These are phyloP conservation scores for Spathaspora girioi DNA, from an alignment of 805 yeast genomes.

Conservation along the genomic window DNA sequence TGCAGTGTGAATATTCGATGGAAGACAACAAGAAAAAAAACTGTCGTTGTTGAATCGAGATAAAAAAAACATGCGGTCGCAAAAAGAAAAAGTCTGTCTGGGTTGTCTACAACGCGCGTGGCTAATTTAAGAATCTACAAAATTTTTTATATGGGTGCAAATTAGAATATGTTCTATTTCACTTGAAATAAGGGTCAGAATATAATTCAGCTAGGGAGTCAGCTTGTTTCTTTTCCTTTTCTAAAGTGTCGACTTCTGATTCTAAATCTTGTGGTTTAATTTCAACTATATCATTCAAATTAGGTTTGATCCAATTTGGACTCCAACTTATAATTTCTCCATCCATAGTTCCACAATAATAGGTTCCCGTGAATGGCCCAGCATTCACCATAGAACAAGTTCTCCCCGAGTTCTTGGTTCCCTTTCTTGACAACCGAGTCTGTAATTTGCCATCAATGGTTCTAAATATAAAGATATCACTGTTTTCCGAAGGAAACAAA, in stretches of 20 bases:
- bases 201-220: background rate
- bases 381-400: slow-evolving; percentile 52
- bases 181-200: slow-evolving; percentile 1
- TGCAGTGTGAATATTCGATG: background rate
- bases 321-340: slow-evolving; percentile 64
- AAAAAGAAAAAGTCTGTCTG: background rate
- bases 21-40: background rate
- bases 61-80: too few species aligned
- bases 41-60: too few species aligned
- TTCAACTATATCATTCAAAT: background rate
- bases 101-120: background rate
- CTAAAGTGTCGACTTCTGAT: background rate
- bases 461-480: slow-evolving; percentile 61
- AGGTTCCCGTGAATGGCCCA: slow-evolving; percentile 42
- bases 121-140: background rate
- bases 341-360: slow-evolving; percentile 61
- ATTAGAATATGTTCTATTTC: background rate
- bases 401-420: slow-evolving; percentile 37
- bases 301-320: slow-evolving; percentile 16
- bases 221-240: background rate
- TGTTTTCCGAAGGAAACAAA: slow-evolving; percentile 72
- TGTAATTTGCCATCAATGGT: slow-evolving; percentile 61
- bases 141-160: background rate
- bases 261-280: background rate
- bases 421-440: slow-evolving; percentile 47